Evolutionary conservation across 2,329 filamentous ascomycete species (phyloP).

Genomic region (Sphaerostilbella broomeana): DNA sequence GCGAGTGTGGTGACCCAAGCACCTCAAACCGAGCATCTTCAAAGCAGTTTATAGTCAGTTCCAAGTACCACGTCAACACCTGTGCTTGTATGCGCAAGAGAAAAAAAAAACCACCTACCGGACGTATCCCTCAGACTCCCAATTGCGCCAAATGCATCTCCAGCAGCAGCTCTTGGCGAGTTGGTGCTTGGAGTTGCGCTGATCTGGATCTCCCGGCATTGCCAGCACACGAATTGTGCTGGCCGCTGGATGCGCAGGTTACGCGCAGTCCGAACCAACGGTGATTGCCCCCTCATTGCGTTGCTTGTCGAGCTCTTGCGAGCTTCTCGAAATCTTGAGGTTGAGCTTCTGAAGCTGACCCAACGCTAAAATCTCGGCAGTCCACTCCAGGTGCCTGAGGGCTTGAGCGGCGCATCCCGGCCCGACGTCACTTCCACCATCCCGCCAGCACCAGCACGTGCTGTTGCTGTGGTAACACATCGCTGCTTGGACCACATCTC

Average conservation of each 20-base stretch:
- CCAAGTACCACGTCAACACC: background rate
- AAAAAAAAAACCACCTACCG: too few relatives aligned
- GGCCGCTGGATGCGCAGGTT: slow-evolving; percentile 22
- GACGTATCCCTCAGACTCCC: slow-evolving; percentile 42
- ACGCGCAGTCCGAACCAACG: slow-evolving; percentile 31
- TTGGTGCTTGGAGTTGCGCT: slow-evolving; percentile 54
- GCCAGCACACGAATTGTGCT: slow-evolving; percentile 40
- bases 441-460: slow-evolving; percentile 23
- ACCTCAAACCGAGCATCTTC: slow-evolving; percentile 93
- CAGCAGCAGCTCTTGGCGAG: slow-evolving; percentile 39
- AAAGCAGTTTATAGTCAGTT: slow-evolving; percentile 2
- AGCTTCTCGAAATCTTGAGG: slow-evolving; percentile 7
- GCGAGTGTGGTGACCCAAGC: slow-evolving; percentile 82
- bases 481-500: slow-evolving; percentile 8
- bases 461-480: slow-evolving; percentile 23
- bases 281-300: slow-evolving; percentile 39
- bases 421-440: slow-evolving; percentile 14
- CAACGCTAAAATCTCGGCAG: slow-evolving; percentile 11
- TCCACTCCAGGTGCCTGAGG: slow-evolving; percentile 15
- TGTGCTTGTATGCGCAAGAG: too few relatives aligned
- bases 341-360: slow-evolving; percentile 3
- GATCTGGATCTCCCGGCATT: slow-evolving; percentile 58
- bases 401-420: slow-evolving; percentile 28
- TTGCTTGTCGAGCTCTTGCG: slow-evolving; percentile 9
- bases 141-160: slow-evolving; percentile 50